These are phyloP conservation scores for Colletotrichum magnum DNA, from an alignment of 2,329 filamentous ascomycete genomes.

Conservation along the genomic window DNA sequence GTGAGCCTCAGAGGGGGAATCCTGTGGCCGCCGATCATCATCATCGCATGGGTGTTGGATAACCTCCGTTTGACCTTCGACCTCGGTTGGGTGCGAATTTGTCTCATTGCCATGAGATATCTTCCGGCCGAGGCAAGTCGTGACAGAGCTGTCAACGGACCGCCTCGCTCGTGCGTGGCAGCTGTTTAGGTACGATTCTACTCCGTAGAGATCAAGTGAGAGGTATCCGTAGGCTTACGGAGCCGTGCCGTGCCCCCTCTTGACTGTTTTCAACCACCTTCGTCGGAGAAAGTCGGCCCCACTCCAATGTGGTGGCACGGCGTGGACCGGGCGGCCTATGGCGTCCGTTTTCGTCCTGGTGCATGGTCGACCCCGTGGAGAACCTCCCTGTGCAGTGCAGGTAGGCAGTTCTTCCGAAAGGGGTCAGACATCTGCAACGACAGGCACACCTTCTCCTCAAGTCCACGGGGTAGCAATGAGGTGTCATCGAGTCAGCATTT, in stretches of 20 bases:
- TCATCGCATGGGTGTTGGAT: background rate
- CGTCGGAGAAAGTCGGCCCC: slow-evolving; percentile 35
- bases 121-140: background rate
- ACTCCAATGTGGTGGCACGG: background rate
- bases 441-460: background rate
- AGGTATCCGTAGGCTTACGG: too few species aligned
- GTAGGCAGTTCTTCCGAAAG: background rate
- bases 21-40: background rate
- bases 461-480: slow-evolving; percentile 13
- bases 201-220: too few species aligned
- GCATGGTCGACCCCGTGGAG: slow-evolving; percentile 27
- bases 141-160: background rate
- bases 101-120: background rate
- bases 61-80: background rate
- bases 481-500: slow-evolving; percentile 8
- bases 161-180: background rate
- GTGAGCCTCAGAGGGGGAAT: background rate
- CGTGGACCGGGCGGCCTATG: slow-evolving; percentile 12
- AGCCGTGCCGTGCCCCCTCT: too few species aligned
- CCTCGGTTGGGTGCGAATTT: background rate
- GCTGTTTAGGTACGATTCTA: too few species aligned
- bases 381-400: slow-evolving; percentile 4
- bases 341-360: slow-evolving; percentile 17
- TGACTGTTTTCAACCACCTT: background rate
- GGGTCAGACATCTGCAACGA: background rate